phyloP scores from a whole-genome alignment of 805 yeast genomes.

The Myxozyma kluyveri region DNA sequence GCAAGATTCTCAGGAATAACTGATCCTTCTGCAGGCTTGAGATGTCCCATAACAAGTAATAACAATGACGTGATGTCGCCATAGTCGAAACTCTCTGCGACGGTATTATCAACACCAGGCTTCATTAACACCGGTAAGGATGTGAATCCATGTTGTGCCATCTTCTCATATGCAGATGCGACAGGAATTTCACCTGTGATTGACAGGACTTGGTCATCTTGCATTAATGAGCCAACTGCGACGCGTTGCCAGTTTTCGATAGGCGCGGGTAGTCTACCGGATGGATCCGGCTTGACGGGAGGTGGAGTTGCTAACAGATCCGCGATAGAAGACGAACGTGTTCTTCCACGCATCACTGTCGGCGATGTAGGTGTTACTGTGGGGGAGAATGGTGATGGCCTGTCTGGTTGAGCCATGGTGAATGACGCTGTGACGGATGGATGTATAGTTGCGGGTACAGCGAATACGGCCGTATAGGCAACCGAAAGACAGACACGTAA shows the following conservation, averaged over 20 bases:
- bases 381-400: background rate
- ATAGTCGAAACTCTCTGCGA: conserved; percentile 86
- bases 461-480: too few species aligned
- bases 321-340: conserved; percentile 34
- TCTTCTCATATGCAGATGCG: conserved; percentile 81
- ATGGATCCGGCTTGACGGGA: conserved; percentile 27
- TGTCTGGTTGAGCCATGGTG: background rate
- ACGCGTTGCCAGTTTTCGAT: conserved; percentile 74
- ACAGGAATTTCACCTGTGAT: conserved; percentile 69
- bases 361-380: conserved; percentile 9
- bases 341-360: conserved; percentile 18
- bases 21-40: conserved; percentile 37
- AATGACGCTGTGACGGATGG: too few species aligned
- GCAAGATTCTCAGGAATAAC: conserved; percentile 35
- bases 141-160: conserved; percentile 70
- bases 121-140: conserved; percentile 66
- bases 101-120: conserved; percentile 48
- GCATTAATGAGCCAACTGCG: conserved; percentile 68
- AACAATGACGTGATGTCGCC: conserved; percentile 85
- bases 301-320: conserved; percentile 38
- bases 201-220: conserved; percentile 69
- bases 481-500: too few species aligned
- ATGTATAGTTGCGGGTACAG: too few species aligned
- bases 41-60: conserved; percentile 75
- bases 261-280: conserved; percentile 10